Conservation (phyloP, 345 rosid genomes). For the Toxicodendron radicans region DNA sequence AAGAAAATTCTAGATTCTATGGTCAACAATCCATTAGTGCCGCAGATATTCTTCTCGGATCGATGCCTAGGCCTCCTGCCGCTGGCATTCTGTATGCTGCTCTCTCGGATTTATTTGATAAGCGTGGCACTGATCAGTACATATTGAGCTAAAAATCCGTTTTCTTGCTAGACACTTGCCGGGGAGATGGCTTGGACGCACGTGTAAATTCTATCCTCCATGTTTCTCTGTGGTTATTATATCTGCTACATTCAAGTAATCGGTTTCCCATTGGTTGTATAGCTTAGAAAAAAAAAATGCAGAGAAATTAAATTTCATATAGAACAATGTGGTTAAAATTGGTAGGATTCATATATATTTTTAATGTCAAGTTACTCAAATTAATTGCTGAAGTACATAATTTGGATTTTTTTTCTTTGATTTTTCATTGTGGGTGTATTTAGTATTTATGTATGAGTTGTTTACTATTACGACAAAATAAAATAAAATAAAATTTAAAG, state of each 20-base stretch:
- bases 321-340: not conserved
- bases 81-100: slow-evolving; percentile 26
- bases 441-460: too few relatives aligned
- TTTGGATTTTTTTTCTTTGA: too few relatives aligned
- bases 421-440: too few relatives aligned
- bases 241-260: not conserved
- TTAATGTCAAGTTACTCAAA: not conserved
- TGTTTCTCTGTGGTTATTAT: not conserved
- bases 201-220: slow-evolving; percentile 16
- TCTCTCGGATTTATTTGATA: slow-evolving; percentile 22
- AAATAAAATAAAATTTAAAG: too few relatives aligned
- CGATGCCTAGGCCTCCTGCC: slow-evolving; percentile 27
- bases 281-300: slow-evolving; percentile 3
- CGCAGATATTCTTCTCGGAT: slow-evolving; percentile 28
- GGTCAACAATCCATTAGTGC: slow-evolving; percentile 21
- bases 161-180: not conserved
- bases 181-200: not conserved
- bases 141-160: not conserved
- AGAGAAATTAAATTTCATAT: not conserved
- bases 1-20: slow-evolving; percentile 27
- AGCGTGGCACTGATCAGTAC: slow-evolving; percentile 13
- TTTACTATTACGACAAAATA: too few relatives aligned
- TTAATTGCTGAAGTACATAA: not conserved
- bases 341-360: not conserved
- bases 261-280: slow-evolving; percentile 2